Evolutionary conservation across 495 filamentous ascomycete species (phyloP), one percentile per base, ranked within the genome.

Genomic region (Trichoderma virens): DNA sequence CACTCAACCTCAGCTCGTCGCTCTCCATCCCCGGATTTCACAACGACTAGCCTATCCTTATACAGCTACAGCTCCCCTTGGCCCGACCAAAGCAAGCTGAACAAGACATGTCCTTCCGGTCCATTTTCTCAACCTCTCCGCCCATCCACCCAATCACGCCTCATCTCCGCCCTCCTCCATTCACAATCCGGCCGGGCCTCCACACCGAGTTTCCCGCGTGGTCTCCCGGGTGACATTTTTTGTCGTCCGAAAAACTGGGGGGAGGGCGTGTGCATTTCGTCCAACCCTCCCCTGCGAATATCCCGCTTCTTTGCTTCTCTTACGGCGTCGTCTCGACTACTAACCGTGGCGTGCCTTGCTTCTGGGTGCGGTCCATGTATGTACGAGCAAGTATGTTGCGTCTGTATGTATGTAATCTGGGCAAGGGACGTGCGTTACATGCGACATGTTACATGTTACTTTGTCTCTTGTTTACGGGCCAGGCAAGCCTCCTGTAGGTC

Each of bases 181-280:
- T 16, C 27, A n/a, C n/a, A n/a, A n/a, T n/a, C n/a, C n/a, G n/a
- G n/a, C n/a, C n/a, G n/a, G n/a, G n/a, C 13, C 51, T n/a, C 51
- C 51, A 56, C 51, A 30, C 51, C 51, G 51, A 35, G 51, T 30
- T 56, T 30, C 27, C 51, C 43, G 43, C 43, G 43, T 47, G 43
- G 18, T 7, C 23, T 56, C 51, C 51, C 51, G 51, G 51, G 51
- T 56, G 51, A 56, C 51, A 3, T n/a, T 45, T 45, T n/a, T n/a
- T 45, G 5, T 14, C 41, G 3, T n/a, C 41, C 6, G 25, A 27
- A 27, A 56, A 23, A 56, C 18, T 3, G 8, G 25, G 51, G 25
- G 27, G 25, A 18, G 25, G 51, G 51, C 23, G 51, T 56, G 51
- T 56, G 51, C 51, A 56, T 56, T 7, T 27, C 23, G 51, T 11